These are phyloP conservation scores for Fusarium hostae DNA, from an alignment of 2,329 filamentous ascomycete species.

Conservation along the genomic window DNA sequence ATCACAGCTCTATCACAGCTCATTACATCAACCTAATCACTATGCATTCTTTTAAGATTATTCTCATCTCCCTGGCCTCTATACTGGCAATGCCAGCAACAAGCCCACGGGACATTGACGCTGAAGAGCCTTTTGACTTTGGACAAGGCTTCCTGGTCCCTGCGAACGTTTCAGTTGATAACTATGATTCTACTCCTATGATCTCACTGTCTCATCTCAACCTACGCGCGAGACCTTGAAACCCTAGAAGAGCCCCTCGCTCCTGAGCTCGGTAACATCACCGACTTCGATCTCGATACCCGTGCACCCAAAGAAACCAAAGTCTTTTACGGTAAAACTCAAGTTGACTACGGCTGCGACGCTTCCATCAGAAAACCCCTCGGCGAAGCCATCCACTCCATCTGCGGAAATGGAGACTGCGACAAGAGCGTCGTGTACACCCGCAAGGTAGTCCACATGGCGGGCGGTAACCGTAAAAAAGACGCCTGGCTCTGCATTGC, in stretches of 20 bases:
- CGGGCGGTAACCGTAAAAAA: background rate
- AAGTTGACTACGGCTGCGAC: background rate
- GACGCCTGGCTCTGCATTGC: background rate
- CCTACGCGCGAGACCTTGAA: background rate
- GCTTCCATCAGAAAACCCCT: background rate
- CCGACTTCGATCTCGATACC: background rate
- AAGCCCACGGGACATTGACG: background rate
- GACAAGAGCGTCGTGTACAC: background rate
- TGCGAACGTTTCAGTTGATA: background rate
- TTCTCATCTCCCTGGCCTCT: background rate
- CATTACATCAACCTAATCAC: fast-evolving
- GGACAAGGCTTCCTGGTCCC: background rate
- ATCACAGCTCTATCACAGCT: fast-evolving
- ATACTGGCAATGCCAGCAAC: background rate
- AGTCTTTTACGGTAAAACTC: background rate
- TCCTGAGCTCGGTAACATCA: background rate
- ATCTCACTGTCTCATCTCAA: background rate
- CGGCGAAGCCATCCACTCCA: background rate
- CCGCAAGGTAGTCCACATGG: background rate
- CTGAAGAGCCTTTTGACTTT: background rate
- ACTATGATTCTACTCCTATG: background rate
- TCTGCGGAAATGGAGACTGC: background rate
- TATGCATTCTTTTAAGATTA: background rate
- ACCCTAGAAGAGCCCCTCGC: background rate
- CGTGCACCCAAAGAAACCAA: background rate